Percentiles rank a stretch among this genome's conserved stretches.
phyloP scores from a whole-genome alignment of 176 grass and related monocot species.

The Hordeum marinum region DNA sequence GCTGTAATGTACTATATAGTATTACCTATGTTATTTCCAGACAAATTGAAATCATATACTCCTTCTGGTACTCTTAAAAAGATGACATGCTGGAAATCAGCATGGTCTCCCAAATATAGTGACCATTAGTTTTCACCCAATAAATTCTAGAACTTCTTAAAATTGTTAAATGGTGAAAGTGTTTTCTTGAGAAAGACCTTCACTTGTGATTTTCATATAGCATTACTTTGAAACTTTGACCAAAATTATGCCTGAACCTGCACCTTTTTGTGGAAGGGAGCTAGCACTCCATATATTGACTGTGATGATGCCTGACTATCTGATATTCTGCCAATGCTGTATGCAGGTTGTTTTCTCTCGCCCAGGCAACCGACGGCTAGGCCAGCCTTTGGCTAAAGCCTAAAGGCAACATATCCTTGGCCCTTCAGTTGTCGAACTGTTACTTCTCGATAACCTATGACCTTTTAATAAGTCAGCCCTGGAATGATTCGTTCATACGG shows the following conservation, averaged over 20 bases:
- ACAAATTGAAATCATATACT: no score
- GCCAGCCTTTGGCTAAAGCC: not conserved
- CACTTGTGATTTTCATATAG: not conserved
- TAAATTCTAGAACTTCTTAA: not conserved
- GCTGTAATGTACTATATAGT: not conserved
- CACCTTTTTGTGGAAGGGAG: not conserved
- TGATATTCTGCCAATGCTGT: no score
- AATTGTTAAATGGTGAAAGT: not conserved
- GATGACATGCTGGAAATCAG: no score
- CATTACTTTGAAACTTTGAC: no score
- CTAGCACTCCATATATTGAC: not conserved
- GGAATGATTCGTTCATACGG: not conserved
- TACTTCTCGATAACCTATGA: not conserved
- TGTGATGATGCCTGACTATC: not conserved
- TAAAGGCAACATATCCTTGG: not conserved
- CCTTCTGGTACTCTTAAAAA: no score
- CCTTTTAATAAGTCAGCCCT: not conserved
- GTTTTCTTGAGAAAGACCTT: no score
- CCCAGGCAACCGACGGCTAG: not conserved
- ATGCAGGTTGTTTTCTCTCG: slow-evolving; percentile 5
- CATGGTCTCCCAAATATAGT: no score
- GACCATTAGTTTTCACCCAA: not conserved
- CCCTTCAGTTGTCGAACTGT: not conserved
- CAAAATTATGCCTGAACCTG: no score
- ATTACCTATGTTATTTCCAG: no score